Conservation (phyloP, 306 rosid species). For the Cicer chorassanicum region DNA sequence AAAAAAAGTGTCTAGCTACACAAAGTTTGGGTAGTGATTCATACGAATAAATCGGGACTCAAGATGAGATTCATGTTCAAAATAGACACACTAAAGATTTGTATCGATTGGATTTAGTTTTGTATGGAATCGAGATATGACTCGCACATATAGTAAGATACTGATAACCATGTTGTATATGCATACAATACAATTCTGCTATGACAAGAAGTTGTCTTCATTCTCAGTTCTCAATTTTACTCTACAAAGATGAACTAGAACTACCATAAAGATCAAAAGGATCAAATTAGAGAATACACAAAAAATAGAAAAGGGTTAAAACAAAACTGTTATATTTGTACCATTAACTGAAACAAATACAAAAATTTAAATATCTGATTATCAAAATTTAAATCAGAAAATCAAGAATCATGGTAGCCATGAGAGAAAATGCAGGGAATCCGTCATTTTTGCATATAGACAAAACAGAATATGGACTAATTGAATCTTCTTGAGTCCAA, state of each 20-base stretch:
- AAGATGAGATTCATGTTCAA: too few relatives aligned
- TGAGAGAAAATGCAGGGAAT: conserved; percentile 10
- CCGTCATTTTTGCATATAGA: not conserved
- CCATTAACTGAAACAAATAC: not conserved
- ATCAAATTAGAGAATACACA: not conserved
- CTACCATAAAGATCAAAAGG: not conserved
- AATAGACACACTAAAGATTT: too few relatives aligned
- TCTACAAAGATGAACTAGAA: conserved; percentile 20
- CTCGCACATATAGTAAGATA: too few relatives aligned
- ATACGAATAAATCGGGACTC: too few relatives aligned
- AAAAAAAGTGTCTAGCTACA: too few relatives aligned
- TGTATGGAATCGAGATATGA: too few relatives aligned
- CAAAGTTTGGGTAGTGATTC: too few relatives aligned
- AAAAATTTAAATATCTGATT: not conserved
- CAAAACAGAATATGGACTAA: not conserved
- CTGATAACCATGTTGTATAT: too few relatives aligned
- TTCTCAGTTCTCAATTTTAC: conserved; percentile 21
- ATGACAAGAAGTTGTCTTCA: not conserved
- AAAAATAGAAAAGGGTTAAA: not conserved
- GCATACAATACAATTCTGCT: not conserved
- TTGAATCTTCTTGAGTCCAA: not conserved
- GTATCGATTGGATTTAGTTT: too few relatives aligned
- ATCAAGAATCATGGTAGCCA: not conserved
- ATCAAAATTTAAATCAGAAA: conserved; percentile 10
- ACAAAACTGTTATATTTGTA: not conserved